Conservation (phyloP, 768 basidiomycete genomes). For the Mycena pura region DNA sequence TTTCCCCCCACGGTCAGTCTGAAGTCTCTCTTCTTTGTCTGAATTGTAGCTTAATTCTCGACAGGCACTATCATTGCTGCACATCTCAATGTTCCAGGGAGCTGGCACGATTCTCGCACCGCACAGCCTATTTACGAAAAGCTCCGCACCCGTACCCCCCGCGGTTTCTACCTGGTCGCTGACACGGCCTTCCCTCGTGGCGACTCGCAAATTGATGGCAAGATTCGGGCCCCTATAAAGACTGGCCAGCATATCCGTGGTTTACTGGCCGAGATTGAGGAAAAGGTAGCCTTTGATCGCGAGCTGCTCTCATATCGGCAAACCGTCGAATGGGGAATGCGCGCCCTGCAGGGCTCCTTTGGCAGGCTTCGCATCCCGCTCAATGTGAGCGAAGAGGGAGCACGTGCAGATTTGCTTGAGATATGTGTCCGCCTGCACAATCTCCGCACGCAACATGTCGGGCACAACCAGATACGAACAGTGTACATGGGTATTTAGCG, state of each 20-base stretch:
- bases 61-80: no score
- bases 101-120: no score
- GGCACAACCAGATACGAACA: constrained; percentile 48
- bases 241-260: constrained; percentile 33
- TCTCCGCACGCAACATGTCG: constrained; percentile 39
- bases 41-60: no score
- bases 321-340: constrained; percentile 61
- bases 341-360: constrained; percentile 51
- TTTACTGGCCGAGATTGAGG: constrained; percentile 29
- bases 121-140: no score
- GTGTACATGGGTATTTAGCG: constrained; percentile 51
- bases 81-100: no score
- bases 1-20: no score
- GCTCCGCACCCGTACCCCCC: constrained; percentile 31
- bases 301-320: constrained; percentile 53
- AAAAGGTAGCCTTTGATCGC: constrained; percentile 36
- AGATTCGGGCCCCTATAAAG: constrained; percentile 40
- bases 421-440: constrained; percentile 42
- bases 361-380: constrained; percentile 51
- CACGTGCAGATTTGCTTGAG: constrained; percentile 43
- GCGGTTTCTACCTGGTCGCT: constrained; percentile 40
- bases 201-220: constrained; percentile 24
- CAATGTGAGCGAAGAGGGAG: constrained; percentile 34
- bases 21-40: no score
- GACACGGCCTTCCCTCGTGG: constrained; percentile 46